Conservation (phyloP, 371 early-diverging fungal species). For the Choanephora cucurbitarum region DNA sequence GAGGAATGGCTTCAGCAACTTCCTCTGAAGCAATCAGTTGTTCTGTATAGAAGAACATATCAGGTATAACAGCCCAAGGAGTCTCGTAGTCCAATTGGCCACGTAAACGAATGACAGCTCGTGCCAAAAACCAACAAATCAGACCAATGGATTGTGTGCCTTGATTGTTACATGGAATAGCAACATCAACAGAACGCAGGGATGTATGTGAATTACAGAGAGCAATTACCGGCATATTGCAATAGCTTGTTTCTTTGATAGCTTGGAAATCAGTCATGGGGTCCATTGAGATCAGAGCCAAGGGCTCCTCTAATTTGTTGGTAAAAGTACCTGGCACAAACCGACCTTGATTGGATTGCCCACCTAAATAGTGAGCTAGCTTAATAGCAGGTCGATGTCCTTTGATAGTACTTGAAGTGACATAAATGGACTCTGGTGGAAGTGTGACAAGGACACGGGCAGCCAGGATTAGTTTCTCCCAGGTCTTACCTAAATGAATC, state of each 20-base stretch:
- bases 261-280: constrained; percentile 99
- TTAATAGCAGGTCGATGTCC: constrained; percentile 99
- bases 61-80: constrained; percentile 95
- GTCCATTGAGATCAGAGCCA: constrained; percentile 97
- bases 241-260: constrained; percentile 97
- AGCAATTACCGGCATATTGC: constrained; percentile 99
- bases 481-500: constrained; percentile 98
- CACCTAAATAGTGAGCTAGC: constrained; percentile 97
- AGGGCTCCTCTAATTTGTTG: constrained; percentile 99
- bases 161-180: constrained; percentile 99
- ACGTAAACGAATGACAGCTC: constrained; percentile 97
- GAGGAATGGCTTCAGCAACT: too few species aligned
- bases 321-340: constrained; percentile 99
- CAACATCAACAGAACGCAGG: constrained; percentile 95
- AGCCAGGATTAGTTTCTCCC: constrained; percentile 99
- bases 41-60: constrained; percentile 98
- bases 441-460: constrained; percentile 97
- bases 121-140: constrained; percentile 95
- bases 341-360: constrained; percentile 97
- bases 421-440: constrained; percentile 89
- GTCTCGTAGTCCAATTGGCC: constrained; percentile 83
- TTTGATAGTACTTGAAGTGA: constrained; percentile 95
- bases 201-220: constrained; percentile 98
- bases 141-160: constrained; percentile 98
- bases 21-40: constrained; percentile 91